These are phyloP conservation scores for Apiospora koreana DNA, from an alignment of 2,329 filamentous ascomycete species.

Conservation along the genomic window DNA sequence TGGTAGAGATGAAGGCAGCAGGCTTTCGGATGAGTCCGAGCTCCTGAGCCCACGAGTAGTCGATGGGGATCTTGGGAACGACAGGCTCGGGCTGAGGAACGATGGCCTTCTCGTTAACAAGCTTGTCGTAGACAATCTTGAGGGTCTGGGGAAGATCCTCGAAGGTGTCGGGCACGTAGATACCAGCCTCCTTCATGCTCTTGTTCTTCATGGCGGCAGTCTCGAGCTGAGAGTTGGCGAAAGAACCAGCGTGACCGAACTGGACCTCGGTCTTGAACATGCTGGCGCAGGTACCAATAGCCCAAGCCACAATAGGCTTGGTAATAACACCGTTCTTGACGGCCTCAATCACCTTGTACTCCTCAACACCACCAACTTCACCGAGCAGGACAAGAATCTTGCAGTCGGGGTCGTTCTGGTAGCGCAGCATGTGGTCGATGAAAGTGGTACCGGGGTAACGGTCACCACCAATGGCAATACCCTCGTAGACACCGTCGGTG, in stretches of 20 bases:
- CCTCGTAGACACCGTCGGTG: slow-evolving; percentile 98
- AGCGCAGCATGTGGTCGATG: slow-evolving; percentile 96
- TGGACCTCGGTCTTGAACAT: slow-evolving; percentile 99
- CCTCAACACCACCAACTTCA: slow-evolving; percentile 98
- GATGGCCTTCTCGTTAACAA: slow-evolving; percentile 83
- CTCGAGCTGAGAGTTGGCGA: slow-evolving; percentile 99
- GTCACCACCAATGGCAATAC: slow-evolving; percentile 99
- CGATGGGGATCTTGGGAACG: slow-evolving; percentile 98
- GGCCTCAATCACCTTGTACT: slow-evolving; percentile 99
- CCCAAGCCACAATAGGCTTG: slow-evolving; percentile 99
- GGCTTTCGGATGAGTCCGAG: slow-evolving; percentile 99
- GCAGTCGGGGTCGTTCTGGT: slow-evolving; percentile 95
- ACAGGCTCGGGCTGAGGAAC: slow-evolving; percentile 84
- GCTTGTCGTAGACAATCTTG: slow-evolving; percentile 80
- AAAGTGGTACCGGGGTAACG: slow-evolving; percentile 98
- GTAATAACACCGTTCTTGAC: slow-evolving; percentile 93
- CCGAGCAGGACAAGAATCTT: slow-evolving; percentile 95
- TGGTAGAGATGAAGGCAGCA: slow-evolving; percentile 99
- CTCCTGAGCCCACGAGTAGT: slow-evolving; percentile 99
- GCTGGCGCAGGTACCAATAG: slow-evolving; percentile 97
- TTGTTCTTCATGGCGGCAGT: slow-evolving; percentile 97
- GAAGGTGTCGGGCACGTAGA: slow-evolving; percentile 93
- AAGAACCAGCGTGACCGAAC: slow-evolving; percentile 97
- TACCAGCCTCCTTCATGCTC: slow-evolving; percentile 91
- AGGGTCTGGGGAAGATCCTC: slow-evolving; percentile 86